phyloP scores from a whole-genome alignment of 441 rosid genomes.

The Jatropha podagrica region DNA sequence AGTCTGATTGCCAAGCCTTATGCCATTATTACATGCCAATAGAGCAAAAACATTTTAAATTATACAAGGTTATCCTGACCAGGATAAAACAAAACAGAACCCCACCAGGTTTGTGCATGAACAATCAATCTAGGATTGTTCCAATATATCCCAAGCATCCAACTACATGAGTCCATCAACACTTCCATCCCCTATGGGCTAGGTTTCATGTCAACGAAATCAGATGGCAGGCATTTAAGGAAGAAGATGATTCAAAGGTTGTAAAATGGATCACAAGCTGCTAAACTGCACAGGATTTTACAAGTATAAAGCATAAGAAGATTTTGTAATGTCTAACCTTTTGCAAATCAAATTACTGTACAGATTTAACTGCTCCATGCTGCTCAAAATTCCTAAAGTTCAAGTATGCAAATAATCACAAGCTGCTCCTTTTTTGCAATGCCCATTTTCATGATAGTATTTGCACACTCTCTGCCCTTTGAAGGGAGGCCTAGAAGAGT shows the following conservation, averaged over 20 bases:
- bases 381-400: constrained; percentile 29
- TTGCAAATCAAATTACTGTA: constrained; percentile 37
- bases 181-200: neutral
- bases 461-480: constrained; percentile 80
- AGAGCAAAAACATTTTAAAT: neutral
- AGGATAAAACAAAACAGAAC: too few species aligned
- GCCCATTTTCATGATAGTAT: constrained; percentile 58
- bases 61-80: neutral
- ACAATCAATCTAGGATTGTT: neutral
- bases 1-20: neutral
- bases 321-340: constrained; percentile 15
- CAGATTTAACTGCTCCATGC: constrained; percentile 36
- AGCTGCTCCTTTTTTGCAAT: constrained; percentile 80
- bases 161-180: neutral
- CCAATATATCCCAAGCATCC: neutral
- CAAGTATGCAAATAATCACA: constrained; percentile 77
- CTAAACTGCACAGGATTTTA: constrained; percentile 18
- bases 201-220: neutral
- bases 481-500: constrained; percentile 39
- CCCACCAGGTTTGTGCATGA: too few species aligned
- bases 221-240: neutral
- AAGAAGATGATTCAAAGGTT: neutral
- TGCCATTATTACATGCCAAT: neutral
- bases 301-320: constrained; percentile 21
- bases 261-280: neutral